Base-by-base conservation (phyloP, 2,329 filamentous ascomycete species). In the Plenodomus lindquistii region DNA sequence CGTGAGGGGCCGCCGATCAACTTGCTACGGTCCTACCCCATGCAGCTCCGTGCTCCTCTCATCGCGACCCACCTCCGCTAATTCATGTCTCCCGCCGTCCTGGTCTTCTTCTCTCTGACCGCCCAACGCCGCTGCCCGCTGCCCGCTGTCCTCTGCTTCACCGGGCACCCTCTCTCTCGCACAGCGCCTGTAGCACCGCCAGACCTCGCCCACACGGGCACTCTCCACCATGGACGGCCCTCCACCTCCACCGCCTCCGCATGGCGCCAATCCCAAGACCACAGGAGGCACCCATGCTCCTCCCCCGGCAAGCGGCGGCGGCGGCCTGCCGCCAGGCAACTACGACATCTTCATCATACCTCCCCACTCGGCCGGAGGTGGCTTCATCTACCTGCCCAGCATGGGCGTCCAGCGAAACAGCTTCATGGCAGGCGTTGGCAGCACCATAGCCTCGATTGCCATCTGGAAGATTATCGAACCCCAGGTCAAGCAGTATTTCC, bases 301-400 rank as follows among this genome's bases (percentile, higher is more conserved):
- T 42, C 50, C 50, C n/a, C 38, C 36, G n/a, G 42, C 49, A 19
- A 37, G 37, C 19, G 42, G 49, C 37, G 52, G 55, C 11, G 77
- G 79, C 20, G 87, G 88, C 47, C 78, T 97, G 40, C 93, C 93
- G 2, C 81, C 88, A 1, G 92, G 93, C 46, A 95, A 94, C 70
- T 97, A 96, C 74, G 93, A 97, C 77, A 96, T 97, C 69, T 97
- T 97, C 77, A 88, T 97, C 70, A 92, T 97, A 65, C 93, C 93
- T 7, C 90, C 92, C 39, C 91, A 96, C 72, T 93, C 91, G 10
- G 82, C 92, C 6, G 93, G 93, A 44, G 85, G 86, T 0, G 93
- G 93, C 27, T 97, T 97, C 73, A 79, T 97, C 21, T 97, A 97
- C 72, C 83, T 97, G n/a, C 93, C 93, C 0, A 96, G 92, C 0